Percentiles rank a stretch among this genome's conserved stretches.
phyloP scores from a whole-genome alignment of 1,139 yeast species.

The Lodderomyces theae region DNA sequence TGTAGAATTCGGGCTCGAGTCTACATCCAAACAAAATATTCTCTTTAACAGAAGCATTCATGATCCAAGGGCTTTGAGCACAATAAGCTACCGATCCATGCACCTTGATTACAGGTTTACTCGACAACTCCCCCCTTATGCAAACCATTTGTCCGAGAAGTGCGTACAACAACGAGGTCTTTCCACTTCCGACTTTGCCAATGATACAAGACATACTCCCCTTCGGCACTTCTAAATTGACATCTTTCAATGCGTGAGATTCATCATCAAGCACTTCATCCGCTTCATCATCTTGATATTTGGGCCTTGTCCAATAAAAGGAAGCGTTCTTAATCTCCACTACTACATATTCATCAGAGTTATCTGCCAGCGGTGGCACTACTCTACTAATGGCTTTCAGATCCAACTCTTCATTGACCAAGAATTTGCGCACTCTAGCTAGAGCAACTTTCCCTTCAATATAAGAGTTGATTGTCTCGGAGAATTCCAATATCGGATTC shows the following conservation, averaged over 20 bases:
- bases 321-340: slow-evolving; percentile 17
- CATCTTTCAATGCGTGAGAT: slow-evolving; percentile 43
- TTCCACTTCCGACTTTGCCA: slow-evolving; percentile 64
- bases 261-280: slow-evolving; percentile 2
- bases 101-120: slow-evolving; percentile 12
- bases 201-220: slow-evolving; percentile 67
- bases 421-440: slow-evolving; percentile 25
- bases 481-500: slow-evolving; percentile 29
- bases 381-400: slow-evolving; percentile 15
- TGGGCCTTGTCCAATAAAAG: slow-evolving; percentile 17
- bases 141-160: slow-evolving; percentile 27
- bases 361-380: no score
- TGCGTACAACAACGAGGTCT: slow-evolving; percentile 26
- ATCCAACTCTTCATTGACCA: slow-evolving; percentile 27
- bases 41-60: slow-evolving; percentile 89
- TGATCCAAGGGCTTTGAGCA: slow-evolving; percentile 50
- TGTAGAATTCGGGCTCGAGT: slow-evolving; percentile 76
- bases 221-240: slow-evolving; percentile 49
- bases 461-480: slow-evolving; percentile 23
- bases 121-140: slow-evolving; percentile 6
- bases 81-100: slow-evolving; percentile 29
- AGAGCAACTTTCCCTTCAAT: slow-evolving; percentile 32
- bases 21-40: slow-evolving; percentile 88
- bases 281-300: slow-evolving; percentile 8
- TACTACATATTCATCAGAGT: no score